A percentile compares a stretch with the other conserved stretches of the same genome.
phyloP scores from a whole-genome alignment of 148 eudicot species.

The Rhododendron vialii region DNA sequence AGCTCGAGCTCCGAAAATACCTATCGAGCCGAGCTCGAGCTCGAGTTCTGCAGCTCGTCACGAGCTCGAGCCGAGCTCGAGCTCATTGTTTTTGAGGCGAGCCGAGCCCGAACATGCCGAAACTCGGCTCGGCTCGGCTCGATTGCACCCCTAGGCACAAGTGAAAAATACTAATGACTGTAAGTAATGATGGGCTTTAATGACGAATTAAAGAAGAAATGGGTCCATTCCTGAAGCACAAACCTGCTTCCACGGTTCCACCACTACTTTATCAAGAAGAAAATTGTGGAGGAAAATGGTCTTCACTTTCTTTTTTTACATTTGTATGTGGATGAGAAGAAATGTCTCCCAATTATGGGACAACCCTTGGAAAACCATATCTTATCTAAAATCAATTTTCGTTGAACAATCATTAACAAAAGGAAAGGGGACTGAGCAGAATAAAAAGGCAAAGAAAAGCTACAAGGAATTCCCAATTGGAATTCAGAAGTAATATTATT shows the following conservation, averaged over 20 bases:
- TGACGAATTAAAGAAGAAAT: background rate
- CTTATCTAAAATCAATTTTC: background rate
- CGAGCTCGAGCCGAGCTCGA: too few relatives aligned
- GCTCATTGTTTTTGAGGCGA: too few relatives aligned
- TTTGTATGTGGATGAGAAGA: background rate
- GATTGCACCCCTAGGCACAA: too few relatives aligned
- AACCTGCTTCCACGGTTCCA: background rate
- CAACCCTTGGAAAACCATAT: background rate
- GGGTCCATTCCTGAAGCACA: background rate
- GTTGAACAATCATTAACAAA: background rate
- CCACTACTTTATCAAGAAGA: background rate
- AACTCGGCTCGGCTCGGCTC: too few relatives aligned
- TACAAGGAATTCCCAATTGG: background rate
- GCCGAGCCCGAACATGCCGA: too few relatives aligned
- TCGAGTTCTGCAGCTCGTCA: too few relatives aligned
- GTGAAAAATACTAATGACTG: background rate
- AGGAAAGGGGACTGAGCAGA: background rate
- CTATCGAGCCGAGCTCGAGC: too few relatives aligned
- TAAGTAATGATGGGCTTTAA: background rate
- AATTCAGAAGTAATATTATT: background rate
- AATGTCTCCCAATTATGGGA: conserved; percentile 4
- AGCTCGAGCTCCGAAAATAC: too few relatives aligned
- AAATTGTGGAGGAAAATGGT: conserved; percentile 4
- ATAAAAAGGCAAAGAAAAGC: background rate
- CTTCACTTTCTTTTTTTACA: background rate